phyloP scores from a whole-genome alignment of 2,329 filamentous ascomycete species.

The Fusarium verticillioides region DNA sequence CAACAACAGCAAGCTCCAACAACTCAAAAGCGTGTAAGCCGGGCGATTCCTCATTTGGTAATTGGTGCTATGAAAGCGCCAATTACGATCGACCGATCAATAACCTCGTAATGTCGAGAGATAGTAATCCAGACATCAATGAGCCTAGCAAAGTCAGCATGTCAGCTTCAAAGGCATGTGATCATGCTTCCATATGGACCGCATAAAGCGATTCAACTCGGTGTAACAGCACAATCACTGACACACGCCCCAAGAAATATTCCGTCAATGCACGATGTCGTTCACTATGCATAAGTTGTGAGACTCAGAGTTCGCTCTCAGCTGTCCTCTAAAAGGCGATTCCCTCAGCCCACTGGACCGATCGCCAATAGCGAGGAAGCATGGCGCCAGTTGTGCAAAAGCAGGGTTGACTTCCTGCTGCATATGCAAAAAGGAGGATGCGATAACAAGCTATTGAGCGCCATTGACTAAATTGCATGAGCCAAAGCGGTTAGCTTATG shows the following conservation, averaged over 20 bases:
- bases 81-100: slow-evolving; percentile 7
- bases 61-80: background rate
- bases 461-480: slow-evolving; percentile 7
- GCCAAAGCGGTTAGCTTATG: slow-evolving; percentile 18
- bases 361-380: slow-evolving; percentile 16
- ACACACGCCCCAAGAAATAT: background rate
- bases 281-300: slow-evolving; percentile 26
- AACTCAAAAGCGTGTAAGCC: slow-evolving; percentile 22
- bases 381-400: slow-evolving; percentile 11
- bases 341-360: background rate
- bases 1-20: slow-evolving; percentile 9
- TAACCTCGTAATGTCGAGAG: slow-evolving; percentile 1
- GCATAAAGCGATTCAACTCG: slow-evolving; percentile 12
- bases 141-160: slow-evolving; percentile 14
- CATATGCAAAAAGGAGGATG: slow-evolving; percentile 18
- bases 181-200: slow-evolving; percentile 5
- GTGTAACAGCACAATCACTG: slow-evolving; percentile 16
- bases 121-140: background rate
- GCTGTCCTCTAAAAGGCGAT: slow-evolving; percentile 6
- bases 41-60: slow-evolving; percentile 2
- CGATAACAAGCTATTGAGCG: slow-evolving; percentile 17
- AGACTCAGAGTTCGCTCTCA: slow-evolving; percentile 19
- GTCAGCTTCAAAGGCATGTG: slow-evolving; percentile 18
- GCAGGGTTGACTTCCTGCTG: background rate
- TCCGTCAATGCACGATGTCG: background rate